Conservation (phyloP, 2,329 filamentous ascomycete species). For the Colletotrichum acutatum region DNA sequence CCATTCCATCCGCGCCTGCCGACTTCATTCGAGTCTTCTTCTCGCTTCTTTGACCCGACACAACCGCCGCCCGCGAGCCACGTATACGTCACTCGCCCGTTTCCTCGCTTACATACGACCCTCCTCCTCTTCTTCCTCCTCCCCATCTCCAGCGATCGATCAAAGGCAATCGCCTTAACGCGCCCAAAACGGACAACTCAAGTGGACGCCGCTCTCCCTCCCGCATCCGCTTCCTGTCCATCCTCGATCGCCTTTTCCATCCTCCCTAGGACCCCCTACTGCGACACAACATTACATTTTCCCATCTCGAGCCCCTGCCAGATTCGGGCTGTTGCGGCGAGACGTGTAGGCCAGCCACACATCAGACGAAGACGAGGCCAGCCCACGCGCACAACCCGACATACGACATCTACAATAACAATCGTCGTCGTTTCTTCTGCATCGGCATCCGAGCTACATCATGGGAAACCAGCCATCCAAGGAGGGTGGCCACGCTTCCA, state of each 20-base stretch:
- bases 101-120: constrained; percentile 37
- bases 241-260: constrained; percentile 62
- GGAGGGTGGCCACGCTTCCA: constrained; percentile 59
- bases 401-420: constrained; percentile 18
- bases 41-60: constrained; percentile 4
- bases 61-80: constrained; percentile 29
- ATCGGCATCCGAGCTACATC: constrained; percentile 37
- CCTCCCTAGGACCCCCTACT: constrained; percentile 56
- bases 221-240: constrained; percentile 58
- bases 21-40: background rate
- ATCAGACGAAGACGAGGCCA: constrained; percentile 38
- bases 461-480: constrained; percentile 85
- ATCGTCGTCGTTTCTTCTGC: background rate
- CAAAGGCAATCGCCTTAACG: constrained; percentile 45
- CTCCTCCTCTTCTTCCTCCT: constrained; percentile 35
- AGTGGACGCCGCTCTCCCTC: constrained; percentile 57
- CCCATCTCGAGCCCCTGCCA: constrained; percentile 20
- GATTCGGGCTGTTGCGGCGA: constrained; percentile 34
- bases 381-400: constrained; percentile 23
- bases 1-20: constrained; percentile 18
- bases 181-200: constrained; percentile 62
- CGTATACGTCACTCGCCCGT: constrained; percentile 32
- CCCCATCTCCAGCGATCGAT: constrained; percentile 31
- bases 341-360: constrained; percentile 38
- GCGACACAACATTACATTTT: constrained; percentile 17